A percentile compares a stretch with the other conserved stretches of the same genome.
These are phyloP conservation scores for Penicillium sp. DNA, from an alignment of 2,329 filamentous ascomycete species.

Conservation along the genomic window DNA sequence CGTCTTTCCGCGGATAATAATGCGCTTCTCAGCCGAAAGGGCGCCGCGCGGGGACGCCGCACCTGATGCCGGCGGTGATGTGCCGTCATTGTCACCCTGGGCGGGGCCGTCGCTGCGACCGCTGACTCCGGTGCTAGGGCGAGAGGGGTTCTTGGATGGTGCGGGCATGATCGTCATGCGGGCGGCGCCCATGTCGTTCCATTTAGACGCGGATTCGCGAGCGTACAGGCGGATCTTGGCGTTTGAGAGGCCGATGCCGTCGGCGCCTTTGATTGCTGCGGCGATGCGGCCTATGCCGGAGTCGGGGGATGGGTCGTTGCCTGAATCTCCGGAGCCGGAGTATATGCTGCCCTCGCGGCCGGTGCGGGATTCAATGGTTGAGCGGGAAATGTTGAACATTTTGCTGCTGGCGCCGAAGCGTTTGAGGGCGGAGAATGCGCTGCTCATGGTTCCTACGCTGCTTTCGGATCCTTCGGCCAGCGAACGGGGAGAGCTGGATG, in stretches of 20 bases:
- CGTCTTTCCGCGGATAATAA: slow-evolving; percentile 72
- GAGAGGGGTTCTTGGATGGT: slow-evolving; percentile 33
- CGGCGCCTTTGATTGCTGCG: slow-evolving; percentile 51
- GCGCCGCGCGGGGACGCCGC: slow-evolving; percentile 46
- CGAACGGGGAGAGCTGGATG: slow-evolving; percentile 56
- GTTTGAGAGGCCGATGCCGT: slow-evolving; percentile 66
- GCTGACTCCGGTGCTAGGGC: slow-evolving; percentile 50
- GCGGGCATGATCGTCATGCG: slow-evolving; percentile 74
- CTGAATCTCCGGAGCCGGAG: slow-evolving; percentile 53
- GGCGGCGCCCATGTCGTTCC: slow-evolving; percentile 88
- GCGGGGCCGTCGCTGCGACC: slow-evolving; percentile 39
- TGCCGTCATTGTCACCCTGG: slow-evolving; percentile 24
- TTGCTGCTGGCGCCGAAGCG: slow-evolving; percentile 70
- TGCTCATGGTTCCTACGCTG: slow-evolving; percentile 72
- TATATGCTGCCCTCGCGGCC: slow-evolving; percentile 59
- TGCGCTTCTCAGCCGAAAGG: slow-evolving; percentile 75
- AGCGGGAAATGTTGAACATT: slow-evolving; percentile 79
- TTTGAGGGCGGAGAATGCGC: slow-evolving; percentile 74
- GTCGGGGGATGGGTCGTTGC: slow-evolving; percentile 52
- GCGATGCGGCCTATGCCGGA: slow-evolving; percentile 56
- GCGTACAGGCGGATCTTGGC: slow-evolving; percentile 84
- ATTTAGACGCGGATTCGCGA: slow-evolving; percentile 72
- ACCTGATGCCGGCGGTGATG: slow-evolving; percentile 30
- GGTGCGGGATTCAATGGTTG: slow-evolving; percentile 63
- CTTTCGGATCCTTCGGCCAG: slow-evolving; percentile 67